Base-by-base conservation (phyloP, 108 stramenopile genomes). In the Tribonema minus region DNA sequence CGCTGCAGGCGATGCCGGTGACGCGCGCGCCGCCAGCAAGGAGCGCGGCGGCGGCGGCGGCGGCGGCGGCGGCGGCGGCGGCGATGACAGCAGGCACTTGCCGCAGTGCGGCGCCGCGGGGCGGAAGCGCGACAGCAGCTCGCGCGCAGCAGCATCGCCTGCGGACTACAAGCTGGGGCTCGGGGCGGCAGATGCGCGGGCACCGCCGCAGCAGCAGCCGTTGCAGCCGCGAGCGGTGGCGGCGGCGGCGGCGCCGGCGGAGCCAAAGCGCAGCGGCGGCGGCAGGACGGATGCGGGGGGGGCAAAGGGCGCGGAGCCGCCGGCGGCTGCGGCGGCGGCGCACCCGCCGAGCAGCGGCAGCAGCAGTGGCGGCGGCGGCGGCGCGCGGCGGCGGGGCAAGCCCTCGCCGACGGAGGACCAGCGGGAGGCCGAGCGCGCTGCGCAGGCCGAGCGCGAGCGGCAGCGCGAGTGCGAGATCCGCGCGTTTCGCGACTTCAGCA, bases 391-490 rank as follows among this genome's bases (percentile, higher is more conserved):
- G 2, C 29, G 68, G 3, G 25, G 68, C 30, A 31, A 68, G 3
- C 35, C 31, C 31, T 25, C 40, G 40, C 37, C 41, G 41, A 41
- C 41, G 40, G 68, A 54, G 1, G 41, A 30, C 23, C 41, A 32
- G 1, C 68, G 46, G 5, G 46, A 68, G 30, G n/a, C 30, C 2
- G 41, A 23, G 3, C 68, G 68, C 41, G 68, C 41, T n/a, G 28
- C 29, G 26, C 20, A 83, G 80, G 61, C 64, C 2, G 82, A 83
- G 23, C 4, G 81, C n/a, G 82, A 83, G 40, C 63, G 81, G 4
- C 78, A 74, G 64, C 73, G 82, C 3, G 82, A 83, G 36, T 72
- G 67, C 39, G 82, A 83, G 61, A 83, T 83, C 5, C 80, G 80
- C 1, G 82, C 80, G 0, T 83, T 83, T 70, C 31, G 82, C 9